Percentiles rank a stretch among this genome's conserved stretches.
These are phyloP conservation scores for Phytophthora sp. DNA, from an alignment of 352 stramenopile species.

Conservation along the genomic window DNA sequence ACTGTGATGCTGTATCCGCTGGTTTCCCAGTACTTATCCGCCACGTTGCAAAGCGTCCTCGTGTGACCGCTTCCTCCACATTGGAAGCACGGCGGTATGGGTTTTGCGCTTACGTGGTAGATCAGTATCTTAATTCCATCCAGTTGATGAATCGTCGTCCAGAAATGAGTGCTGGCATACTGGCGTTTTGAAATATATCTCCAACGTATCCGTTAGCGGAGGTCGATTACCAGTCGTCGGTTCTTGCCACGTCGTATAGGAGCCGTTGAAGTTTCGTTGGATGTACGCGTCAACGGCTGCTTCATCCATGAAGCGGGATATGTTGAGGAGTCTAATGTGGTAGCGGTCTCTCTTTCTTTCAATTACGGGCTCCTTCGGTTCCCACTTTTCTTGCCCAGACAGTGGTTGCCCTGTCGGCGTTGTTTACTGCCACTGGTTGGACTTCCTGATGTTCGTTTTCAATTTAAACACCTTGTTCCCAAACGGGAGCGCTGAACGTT, in stretches of 20 bases:
- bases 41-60: too few species aligned
- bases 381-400: constrained; percentile 3
- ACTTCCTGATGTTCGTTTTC: background rate
- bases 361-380: background rate
- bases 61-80: too few species aligned
- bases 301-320: constrained; percentile 7
- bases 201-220: constrained; percentile 1
- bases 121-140: background rate
- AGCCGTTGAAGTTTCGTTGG: background rate
- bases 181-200: background rate
- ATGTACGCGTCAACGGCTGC: constrained; percentile 4
- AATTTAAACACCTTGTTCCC: constrained; percentile 1
- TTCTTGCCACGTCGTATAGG: constrained; percentile 5
- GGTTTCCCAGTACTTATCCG: background rate
- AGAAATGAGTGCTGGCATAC: background rate
- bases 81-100: too few species aligned
- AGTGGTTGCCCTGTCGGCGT: too few species aligned
- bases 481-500: background rate
- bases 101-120: background rate
- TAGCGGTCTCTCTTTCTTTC: background rate
- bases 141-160: background rate
- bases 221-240: background rate
- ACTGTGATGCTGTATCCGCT: background rate
- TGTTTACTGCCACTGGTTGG: too few species aligned
- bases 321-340: constrained; percentile 1